phyloP scores from a whole-genome alignment of 2,329 filamentous ascomycete species.

The Myriosclerotinia scirpicola region DNA sequence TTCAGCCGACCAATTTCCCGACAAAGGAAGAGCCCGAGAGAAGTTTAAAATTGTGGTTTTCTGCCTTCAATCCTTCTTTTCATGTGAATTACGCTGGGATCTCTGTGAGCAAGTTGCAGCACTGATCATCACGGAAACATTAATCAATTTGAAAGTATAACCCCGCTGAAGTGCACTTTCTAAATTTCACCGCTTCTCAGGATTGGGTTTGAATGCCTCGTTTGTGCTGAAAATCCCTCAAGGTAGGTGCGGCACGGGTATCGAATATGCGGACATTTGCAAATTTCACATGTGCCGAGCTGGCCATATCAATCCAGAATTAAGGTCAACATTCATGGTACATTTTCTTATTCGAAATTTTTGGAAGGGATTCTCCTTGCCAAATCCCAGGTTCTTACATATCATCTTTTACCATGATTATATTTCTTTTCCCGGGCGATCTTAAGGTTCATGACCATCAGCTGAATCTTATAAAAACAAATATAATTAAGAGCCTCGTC shows the following conservation, averaged over 20 bases:
- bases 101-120: conserved; percentile 13
- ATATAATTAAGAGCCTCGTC: not conserved
- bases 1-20: not conserved
- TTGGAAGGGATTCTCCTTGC: not conserved
- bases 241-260: not conserved
- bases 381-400: not conserved
- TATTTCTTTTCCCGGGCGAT: not conserved
- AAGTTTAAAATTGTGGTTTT: not conserved
- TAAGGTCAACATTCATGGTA: not conserved
- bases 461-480: not conserved
- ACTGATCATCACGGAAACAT: conserved; percentile 1
- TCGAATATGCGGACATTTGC: not conserved
- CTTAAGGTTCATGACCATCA: not conserved
- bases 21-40: not conserved
- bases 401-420: not conserved
- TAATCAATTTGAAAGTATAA: not conserved
- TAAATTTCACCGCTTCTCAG: not conserved
- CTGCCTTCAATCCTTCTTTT: conserved; percentile 4
- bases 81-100: not conserved
- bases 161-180: not conserved
- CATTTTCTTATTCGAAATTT: not conserved
- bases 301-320: not conserved
- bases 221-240: not conserved
- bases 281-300: not conserved
- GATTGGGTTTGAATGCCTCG: not conserved